phyloP scores from a whole-genome alignment of 352 stramenopile species.

The Plasmopara viticola region DNA sequence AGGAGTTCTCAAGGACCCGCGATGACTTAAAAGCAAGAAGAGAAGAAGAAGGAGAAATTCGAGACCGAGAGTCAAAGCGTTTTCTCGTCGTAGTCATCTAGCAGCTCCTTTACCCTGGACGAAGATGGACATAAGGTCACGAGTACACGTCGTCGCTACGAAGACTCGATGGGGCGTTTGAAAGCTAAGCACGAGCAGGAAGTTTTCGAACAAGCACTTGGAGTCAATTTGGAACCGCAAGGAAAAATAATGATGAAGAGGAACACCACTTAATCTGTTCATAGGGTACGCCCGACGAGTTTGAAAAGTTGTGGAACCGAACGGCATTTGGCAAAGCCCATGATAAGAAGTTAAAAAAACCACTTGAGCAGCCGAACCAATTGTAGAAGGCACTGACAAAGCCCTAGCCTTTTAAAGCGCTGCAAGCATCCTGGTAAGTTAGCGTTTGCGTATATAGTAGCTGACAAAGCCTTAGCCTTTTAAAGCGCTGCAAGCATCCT shows the following conservation, averaged over 20 bases:
- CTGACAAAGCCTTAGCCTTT: too few species aligned
- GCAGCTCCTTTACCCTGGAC: slow-evolving; percentile 63
- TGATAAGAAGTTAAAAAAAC: slow-evolving; percentile 49
- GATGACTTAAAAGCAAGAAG: slow-evolving; percentile 22
- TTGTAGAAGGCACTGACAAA: slow-evolving; percentile 11
- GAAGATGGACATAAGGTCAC: slow-evolving; percentile 50
- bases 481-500: too few species aligned
- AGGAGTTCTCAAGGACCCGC: slow-evolving; percentile 80
- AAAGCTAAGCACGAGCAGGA: slow-evolving; percentile 80
- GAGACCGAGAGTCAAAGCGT: slow-evolving; percentile 31
- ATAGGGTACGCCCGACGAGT: slow-evolving; percentile 48
- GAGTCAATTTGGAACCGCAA: slow-evolving; percentile 76
- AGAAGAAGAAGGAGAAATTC: slow-evolving; percentile 20
- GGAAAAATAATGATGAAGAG: slow-evolving; percentile 51
- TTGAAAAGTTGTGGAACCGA: slow-evolving; percentile 65
- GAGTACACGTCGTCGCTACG: slow-evolving; percentile 76
- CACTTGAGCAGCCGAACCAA: slow-evolving; percentile 30
- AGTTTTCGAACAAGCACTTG: slow-evolving; percentile 44
- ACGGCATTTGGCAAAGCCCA: slow-evolving; percentile 68
- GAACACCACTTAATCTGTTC: slow-evolving; percentile 60
- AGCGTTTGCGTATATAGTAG: too few species aligned
- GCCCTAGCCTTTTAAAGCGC: too few species aligned
- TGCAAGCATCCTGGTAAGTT: too few species aligned
- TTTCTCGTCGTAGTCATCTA: slow-evolving; percentile 79
- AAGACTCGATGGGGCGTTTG: slow-evolving; percentile 70